These are phyloP conservation scores for Parietichytrium sp. DNA, from an alignment of 108 stramenopile species.

Conservation along the genomic window DNA sequence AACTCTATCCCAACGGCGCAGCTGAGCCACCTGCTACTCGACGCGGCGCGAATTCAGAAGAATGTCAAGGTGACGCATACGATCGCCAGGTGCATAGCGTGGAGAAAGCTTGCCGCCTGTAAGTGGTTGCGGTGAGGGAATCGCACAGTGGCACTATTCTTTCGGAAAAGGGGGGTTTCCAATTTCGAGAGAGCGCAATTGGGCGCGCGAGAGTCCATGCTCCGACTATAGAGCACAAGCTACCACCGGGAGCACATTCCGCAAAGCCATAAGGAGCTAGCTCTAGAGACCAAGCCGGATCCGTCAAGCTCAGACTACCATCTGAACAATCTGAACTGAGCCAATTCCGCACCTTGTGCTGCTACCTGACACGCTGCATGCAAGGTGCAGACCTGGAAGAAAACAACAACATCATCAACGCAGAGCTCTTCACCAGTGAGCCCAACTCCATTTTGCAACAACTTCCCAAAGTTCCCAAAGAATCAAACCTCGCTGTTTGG, in stretches of 20 bases:
- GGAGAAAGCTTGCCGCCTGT: not conserved
- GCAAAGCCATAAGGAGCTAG: slow-evolving; percentile 68
- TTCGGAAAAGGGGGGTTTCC: not conserved
- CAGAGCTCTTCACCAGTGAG: too few species aligned
- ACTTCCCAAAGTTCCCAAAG: too few species aligned
- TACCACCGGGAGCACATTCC: slow-evolving; percentile 42
- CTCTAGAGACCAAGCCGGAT: slow-evolving; percentile 62
- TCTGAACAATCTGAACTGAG: too few species aligned
- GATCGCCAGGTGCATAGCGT: slow-evolving; percentile 27
- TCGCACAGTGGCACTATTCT: not conserved
- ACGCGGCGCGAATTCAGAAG: not conserved
- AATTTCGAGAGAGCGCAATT: slow-evolving; percentile 36
- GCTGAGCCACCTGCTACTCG: slow-evolving; percentile 41
- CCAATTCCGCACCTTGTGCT: too few species aligned
- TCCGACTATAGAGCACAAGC: not conserved
- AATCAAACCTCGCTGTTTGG: too few species aligned
- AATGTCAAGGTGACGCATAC: not conserved
- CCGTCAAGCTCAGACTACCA: not conserved
- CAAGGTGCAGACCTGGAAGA: too few species aligned
- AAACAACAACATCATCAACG: too few species aligned
- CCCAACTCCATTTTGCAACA: too few species aligned
- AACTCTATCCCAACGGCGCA: slow-evolving; percentile 35
- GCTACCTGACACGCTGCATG: too few species aligned
- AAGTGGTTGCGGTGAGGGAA: not conserved
- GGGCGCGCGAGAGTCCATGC: slow-evolving; percentile 60